Base-by-base conservation (phyloP, 2,329 filamentous ascomycete genomes). In the Colletotrichum sp. region DNA sequence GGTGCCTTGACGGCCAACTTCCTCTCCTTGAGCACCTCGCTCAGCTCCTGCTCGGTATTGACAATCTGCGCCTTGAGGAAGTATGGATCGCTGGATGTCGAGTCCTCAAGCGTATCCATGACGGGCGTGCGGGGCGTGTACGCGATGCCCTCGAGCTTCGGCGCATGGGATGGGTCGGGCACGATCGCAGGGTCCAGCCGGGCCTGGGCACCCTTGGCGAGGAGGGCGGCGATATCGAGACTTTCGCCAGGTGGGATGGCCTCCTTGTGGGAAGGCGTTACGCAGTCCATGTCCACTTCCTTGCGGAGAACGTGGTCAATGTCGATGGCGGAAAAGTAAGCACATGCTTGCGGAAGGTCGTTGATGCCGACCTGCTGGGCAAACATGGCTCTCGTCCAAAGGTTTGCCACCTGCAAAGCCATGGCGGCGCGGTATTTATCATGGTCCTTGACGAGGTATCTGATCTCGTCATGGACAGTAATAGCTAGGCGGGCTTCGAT, bases 321-420 rank as follows among this genome's bases (percentile, higher is more conserved):
- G 82, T 99, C 97, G 7, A 99, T 92, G 5, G 97, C 96, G 1
- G 95, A 98, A 85, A 99, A 99, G 85, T 96, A 99, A 10, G 97
- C 97, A 81, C 96, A 98, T 0, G 94, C 93, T 82, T 99, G 97
- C 1, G 98, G 97, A 12, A 99, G 90, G 81, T 99, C 97, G 78
- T 98, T 89, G 80, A 99, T 99, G 75, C 97, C 97, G 81, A 98
- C 95, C 85, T 99, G 97, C 84, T 99, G 96, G 1, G 94, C 92
- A 83, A 99, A 99, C 94, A 99, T 98, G 78, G 96, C 96, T 67
- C 97, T 91, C 0, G 98, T 99, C 97, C 97, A 99, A 24, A 99
- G 85, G 82, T 99, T 99, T 74, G 96, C 93, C 9, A 99, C 90
- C 84, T 99, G 97, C 15, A 99, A 88, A 1, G 98, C 97, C 92